Evolutionary conservation across 176 grass and related monocot genomes (phyloP).

Genomic region (Luzula sylvatica): DNA sequence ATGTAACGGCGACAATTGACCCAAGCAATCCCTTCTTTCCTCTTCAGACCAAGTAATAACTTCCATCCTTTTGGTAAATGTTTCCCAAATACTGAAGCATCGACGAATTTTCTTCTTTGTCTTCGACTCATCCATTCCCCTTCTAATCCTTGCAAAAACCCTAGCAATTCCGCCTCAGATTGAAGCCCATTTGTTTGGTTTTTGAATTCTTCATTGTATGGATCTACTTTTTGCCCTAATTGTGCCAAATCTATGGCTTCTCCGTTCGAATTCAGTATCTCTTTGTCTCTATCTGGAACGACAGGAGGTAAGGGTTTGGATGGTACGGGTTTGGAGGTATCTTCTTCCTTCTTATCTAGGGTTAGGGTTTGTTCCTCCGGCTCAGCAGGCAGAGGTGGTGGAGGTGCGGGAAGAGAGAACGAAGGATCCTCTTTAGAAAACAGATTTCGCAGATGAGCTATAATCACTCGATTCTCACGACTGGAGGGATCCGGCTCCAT

Average conservation of each 20-base stretch:
- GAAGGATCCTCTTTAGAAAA: conserved; percentile 30
- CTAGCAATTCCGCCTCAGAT: conserved; percentile 46
- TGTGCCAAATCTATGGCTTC: conserved; percentile 49
- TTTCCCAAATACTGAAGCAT: conserved; percentile 64
- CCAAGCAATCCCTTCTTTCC: conserved; percentile 40
- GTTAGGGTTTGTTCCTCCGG: conserved; percentile 34
- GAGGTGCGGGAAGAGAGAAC: neutral
- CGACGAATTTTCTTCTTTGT: conserved; percentile 53
- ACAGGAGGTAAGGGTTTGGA: conserved; percentile 1
- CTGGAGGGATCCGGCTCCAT: neutral
- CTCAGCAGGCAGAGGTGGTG: conserved; percentile 34
- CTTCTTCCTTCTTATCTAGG: conserved; percentile 1
- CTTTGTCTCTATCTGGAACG: conserved; percentile 37
- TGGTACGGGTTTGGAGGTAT: neutral
- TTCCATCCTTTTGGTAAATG: conserved; percentile 82
- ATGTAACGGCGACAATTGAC: conserved; percentile 52
- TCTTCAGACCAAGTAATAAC: conserved; percentile 68
- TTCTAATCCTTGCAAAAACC: conserved; percentile 50
- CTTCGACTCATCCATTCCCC: conserved; percentile 53
- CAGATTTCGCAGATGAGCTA: conserved; percentile 45
- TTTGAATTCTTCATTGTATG: conserved; percentile 48
- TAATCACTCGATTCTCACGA: conserved; percentile 20
- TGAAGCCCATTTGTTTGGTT: conserved; percentile 39
- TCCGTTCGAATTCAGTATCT: conserved; percentile 50
- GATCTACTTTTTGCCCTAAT: conserved; percentile 35